phyloP scores from a whole-genome alignment of 2,329 filamentous ascomycete genomes.

The Sporothrix curviconia region DNA sequence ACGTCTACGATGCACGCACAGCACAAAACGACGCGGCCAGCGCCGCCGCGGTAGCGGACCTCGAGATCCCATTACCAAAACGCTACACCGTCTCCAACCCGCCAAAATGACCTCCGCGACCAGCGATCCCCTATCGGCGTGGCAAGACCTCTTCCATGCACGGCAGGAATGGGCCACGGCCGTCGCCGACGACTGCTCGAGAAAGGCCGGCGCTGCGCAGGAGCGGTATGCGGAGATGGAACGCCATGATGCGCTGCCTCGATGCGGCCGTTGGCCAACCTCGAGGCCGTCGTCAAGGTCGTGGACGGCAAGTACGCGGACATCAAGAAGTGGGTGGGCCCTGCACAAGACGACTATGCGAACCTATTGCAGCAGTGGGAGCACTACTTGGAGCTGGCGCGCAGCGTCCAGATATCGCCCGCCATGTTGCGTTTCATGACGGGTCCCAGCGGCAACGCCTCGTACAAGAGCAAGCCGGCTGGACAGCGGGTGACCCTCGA shows the following conservation, averaged over 20 bases:
- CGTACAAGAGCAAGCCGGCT: slow-evolving; percentile 35
- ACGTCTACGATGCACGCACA: slow-evolving; percentile 80
- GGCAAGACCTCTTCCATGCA: slow-evolving; percentile 78
- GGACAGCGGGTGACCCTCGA: slow-evolving; percentile 53
- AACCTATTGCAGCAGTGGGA: slow-evolving; percentile 61
- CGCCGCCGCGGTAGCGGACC: slow-evolving; percentile 34
- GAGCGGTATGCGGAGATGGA: slow-evolving; percentile 65
- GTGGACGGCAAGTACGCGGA: slow-evolving; percentile 67
- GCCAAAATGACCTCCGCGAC: slow-evolving; percentile 76
- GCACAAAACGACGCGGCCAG: slow-evolving; percentile 50
- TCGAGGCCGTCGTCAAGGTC: slow-evolving; percentile 65
- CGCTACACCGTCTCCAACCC: slow-evolving; percentile 56
- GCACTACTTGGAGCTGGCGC: slow-evolving; percentile 57
- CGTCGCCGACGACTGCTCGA: slow-evolving; percentile 61
- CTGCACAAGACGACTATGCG: slow-evolving; percentile 61
- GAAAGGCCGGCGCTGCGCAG: slow-evolving; percentile 55
- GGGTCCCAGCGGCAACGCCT: slow-evolving; percentile 32
- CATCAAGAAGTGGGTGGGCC: slow-evolving; percentile 62
- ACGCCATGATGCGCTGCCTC: slow-evolving; percentile 70
- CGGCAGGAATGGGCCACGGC: slow-evolving; percentile 72
- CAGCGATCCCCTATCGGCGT: slow-evolving; percentile 76
- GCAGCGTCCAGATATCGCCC: slow-evolving; percentile 56
- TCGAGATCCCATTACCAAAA: slow-evolving; percentile 46
- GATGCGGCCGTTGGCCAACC: slow-evolving; percentile 81
- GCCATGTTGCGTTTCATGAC: slow-evolving; percentile 64